phyloP scores from a whole-genome alignment of 2,329 filamentous ascomycete species.

The Fusarium torulosum region DNA sequence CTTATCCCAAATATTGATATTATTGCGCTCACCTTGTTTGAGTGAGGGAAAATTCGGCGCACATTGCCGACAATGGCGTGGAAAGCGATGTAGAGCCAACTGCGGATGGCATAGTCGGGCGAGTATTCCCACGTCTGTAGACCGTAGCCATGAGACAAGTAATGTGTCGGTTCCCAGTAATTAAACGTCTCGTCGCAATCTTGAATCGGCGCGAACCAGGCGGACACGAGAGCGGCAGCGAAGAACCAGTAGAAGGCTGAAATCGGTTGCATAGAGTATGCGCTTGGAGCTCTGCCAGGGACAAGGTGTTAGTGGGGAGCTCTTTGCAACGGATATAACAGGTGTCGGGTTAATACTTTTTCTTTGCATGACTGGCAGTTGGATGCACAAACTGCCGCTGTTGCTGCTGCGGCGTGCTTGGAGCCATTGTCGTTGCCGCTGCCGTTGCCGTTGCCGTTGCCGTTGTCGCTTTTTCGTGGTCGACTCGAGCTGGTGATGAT shows the following conservation, averaged over 20 bases:
- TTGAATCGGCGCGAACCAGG: constrained; percentile 88
- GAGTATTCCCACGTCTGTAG: constrained; percentile 99
- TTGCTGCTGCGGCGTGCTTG: constrained; percentile 50
- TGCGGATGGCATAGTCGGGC: constrained; percentile 92
- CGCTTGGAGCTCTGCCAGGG: constrained; percentile 56
- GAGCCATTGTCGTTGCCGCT: constrained; percentile 56
- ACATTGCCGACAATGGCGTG: constrained; percentile 81
- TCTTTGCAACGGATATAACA: not conserved
- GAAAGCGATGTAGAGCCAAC: constrained; percentile 89
- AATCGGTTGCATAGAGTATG: constrained; percentile 77
- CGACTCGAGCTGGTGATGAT: constrained; percentile 30
- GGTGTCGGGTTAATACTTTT: constrained; percentile 56
- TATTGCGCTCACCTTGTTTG: constrained; percentile 64
- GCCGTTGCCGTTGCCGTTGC: constrained; percentile 56
- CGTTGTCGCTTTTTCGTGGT: not conserved
- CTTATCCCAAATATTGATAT: not conserved
- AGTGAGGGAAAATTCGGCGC: constrained; percentile 71
- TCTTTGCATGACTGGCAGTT: constrained; percentile 63
- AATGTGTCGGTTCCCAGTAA: constrained; percentile 98
- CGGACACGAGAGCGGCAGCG: constrained; percentile 78
- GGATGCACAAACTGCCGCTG: constrained; percentile 62
- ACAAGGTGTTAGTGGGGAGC: constrained; percentile 27
- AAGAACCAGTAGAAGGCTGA: constrained; percentile 86
- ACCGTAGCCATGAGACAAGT: constrained; percentile 90
- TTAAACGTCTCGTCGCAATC: constrained; percentile 99